These are phyloP conservation scores for Cornus controversa DNA, from an alignment of 148 eudicot species.

Conservation along the genomic window DNA sequence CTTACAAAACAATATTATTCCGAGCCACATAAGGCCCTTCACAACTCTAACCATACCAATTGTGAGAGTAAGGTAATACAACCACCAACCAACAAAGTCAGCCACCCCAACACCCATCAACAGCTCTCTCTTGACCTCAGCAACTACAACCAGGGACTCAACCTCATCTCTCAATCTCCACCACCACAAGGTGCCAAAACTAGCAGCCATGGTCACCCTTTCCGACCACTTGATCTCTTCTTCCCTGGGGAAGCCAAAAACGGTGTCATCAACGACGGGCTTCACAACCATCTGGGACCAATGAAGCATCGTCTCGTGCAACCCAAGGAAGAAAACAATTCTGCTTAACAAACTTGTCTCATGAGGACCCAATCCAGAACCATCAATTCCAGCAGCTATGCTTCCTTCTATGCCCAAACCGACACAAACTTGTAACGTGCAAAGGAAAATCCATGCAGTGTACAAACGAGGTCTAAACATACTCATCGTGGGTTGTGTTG, in stretches of 20 bases:
- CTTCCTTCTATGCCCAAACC: slow-evolving; percentile 66
- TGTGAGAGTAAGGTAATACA: slow-evolving; percentile 64
- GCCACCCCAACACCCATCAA: slow-evolving; percentile 44
- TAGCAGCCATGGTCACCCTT: slow-evolving; percentile 52
- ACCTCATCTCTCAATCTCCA: slow-evolving; percentile 72
- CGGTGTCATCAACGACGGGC: slow-evolving; percentile 77
- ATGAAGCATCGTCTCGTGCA: slow-evolving; percentile 71
- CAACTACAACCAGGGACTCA: slow-evolving; percentile 65
- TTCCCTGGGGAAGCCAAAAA: slow-evolving; percentile 36
- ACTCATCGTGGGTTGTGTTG: slow-evolving; percentile 29
- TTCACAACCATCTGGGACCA: slow-evolving; percentile 64
- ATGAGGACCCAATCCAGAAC: slow-evolving; percentile 31
- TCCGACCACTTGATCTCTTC: slow-evolving; percentile 52
- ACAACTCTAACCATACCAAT: slow-evolving; percentile 67
- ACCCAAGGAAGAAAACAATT: slow-evolving; percentile 59
- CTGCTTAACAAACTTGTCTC: slow-evolving; percentile 39
- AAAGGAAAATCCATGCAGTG: slow-evolving; percentile 60
- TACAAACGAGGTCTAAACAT: slow-evolving; percentile 41
- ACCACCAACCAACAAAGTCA: slow-evolving; percentile 78
- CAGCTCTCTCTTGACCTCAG: slow-evolving; percentile 56
- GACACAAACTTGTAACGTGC: slow-evolving; percentile 54
- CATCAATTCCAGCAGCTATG: slow-evolving; percentile 52
- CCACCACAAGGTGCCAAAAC: slow-evolving; percentile 70
- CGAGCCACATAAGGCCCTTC: slow-evolving; percentile 44
- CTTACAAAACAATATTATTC: slow-evolving; percentile 30